Evolutionary conservation across 2,329 filamentous ascomycete genomes (phyloP).

Genomic region (Cladophialophora carrionii): DNA sequence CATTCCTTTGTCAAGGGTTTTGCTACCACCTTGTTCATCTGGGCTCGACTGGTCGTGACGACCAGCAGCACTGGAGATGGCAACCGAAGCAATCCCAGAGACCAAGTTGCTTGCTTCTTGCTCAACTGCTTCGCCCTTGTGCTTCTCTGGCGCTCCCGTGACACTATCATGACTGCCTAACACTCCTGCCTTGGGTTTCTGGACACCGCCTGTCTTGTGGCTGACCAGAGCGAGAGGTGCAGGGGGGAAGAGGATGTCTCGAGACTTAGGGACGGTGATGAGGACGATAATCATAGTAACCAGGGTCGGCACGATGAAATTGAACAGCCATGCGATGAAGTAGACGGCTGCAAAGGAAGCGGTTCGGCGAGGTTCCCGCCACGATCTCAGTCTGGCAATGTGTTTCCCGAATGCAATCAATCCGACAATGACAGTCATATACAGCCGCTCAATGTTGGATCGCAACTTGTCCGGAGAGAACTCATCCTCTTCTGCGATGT

Average conservation of each 20-base stretch:
- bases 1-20: constrained; percentile 56
- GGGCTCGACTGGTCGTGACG: constrained; percentile 72
- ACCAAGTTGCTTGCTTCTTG: constrained; percentile 82
- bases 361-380: constrained; percentile 73
- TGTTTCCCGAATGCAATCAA: constrained; percentile 72
- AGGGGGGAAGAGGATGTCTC: constrained; percentile 71
- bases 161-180: constrained; percentile 75
- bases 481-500: constrained; percentile 79
- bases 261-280: constrained; percentile 66
- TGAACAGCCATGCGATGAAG: constrained; percentile 69
- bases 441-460: constrained; percentile 75
- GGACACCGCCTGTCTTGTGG: constrained; percentile 69
- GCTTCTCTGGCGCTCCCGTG: constrained; percentile 80
- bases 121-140: constrained; percentile 81
- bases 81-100: constrained; percentile 70
- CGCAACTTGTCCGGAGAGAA: constrained; percentile 84
- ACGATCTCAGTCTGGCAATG: constrained; percentile 74
- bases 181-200: constrained; percentile 76
- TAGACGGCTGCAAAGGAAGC: constrained; percentile 66
- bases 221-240: constrained; percentile 75
- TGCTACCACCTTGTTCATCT: constrained; percentile 43
- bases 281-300: constrained; percentile 64
- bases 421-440: constrained; percentile 75
- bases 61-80: constrained; percentile 73
- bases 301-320: constrained; percentile 69